These are phyloP conservation scores for Penicillium concentricum DNA, from an alignment of 2,329 filamentous ascomycete species.

Conservation along the genomic window DNA sequence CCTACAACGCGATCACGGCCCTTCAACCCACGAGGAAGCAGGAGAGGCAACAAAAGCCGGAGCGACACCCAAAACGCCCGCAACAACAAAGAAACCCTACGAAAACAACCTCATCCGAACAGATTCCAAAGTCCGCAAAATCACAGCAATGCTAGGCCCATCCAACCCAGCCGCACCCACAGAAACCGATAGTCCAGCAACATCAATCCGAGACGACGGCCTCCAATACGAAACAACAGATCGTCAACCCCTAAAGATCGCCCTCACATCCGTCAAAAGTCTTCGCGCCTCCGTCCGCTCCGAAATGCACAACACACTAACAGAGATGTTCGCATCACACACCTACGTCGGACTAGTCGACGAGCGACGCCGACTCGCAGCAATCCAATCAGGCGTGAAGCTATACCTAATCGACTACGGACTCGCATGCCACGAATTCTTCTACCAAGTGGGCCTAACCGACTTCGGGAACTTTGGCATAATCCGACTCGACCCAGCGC, in stretches of 20 bases:
- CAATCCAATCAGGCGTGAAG: slow-evolving; percentile 89
- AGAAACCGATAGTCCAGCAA: slow-evolving; percentile 34
- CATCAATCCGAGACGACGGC: slow-evolving; percentile 44
- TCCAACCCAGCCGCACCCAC: slow-evolving; percentile 26
- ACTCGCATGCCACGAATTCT: slow-evolving; percentile 79
- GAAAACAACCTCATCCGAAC: slow-evolving; percentile 90
- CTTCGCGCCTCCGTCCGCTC: slow-evolving; percentile 79
- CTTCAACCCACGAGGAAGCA: slow-evolving; percentile 28
- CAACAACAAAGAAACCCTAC: slow-evolving; percentile 57
- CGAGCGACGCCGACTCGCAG: slow-evolving; percentile 78
- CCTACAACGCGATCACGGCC: slow-evolving; percentile 24
- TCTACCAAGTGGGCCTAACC: slow-evolving; percentile 91
- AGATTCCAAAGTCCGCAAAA: slow-evolving; percentile 85
- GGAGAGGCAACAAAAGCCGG: slow-evolving; percentile 33
- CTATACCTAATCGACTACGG: slow-evolving; percentile 93
- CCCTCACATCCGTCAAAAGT: slow-evolving; percentile 79
- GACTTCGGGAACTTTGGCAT: slow-evolving; percentile 93
- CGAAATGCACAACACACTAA: slow-evolving; percentile 78
- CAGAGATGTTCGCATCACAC: slow-evolving; percentile 80
- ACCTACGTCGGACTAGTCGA: slow-evolving; percentile 95
- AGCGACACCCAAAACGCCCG: slow-evolving; percentile 38
- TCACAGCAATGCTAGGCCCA: slow-evolving; percentile 87
- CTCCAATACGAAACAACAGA: slow-evolving; percentile 71
- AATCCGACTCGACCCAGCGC: slow-evolving; percentile 75
- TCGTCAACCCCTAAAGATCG: slow-evolving; percentile 67